Base-by-base conservation (phyloP, 305 asterid species). In the Ilex paraguariensis region DNA sequence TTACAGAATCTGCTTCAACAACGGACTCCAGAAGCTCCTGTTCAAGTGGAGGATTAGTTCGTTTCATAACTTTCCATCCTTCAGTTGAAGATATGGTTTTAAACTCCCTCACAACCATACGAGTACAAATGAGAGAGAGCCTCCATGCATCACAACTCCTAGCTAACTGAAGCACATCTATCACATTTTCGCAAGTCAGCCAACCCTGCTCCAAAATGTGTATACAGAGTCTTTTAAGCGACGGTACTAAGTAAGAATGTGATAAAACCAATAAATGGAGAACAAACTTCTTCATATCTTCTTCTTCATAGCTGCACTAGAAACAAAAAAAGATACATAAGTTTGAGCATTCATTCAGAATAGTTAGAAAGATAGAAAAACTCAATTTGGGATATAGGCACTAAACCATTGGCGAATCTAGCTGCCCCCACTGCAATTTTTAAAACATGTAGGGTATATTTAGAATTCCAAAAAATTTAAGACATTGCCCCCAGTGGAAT, bases 41-140 rank as follows among this genome's bases (percentile, higher is more conserved):
- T 52, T 92, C 98, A 15, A 89, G 95, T 56, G 78, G 66, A 7
- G 95, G 96, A 80, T 92, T 75, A 39, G 84, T 70, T 17, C 67
- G 81, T 57, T 72, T 82, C 96, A 89, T 87, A 61, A 81, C 92
- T 70, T 87, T 92, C 98, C 98, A 92, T 16, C 84, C 98, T 72
- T 92, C 96, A 4, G 95, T 87, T 17, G 57, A 64, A 17, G 92
- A 80, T 68, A 89, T 67, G 67, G 66, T 66, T 78, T 85, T 91
- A 78, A 87, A 84, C 79, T 91, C 84, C 65, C 67, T 74, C 66
- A 82, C 66, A 17, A 88, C 63, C 86, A 82, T 71, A 50, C 80
- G 87, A 39, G 67, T 61, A 66, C 98, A 88, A 57, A 82, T 60
- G 36, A 88, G 57, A 58, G 78, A 64, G 36, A 91, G 86, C 3